A percentile compares a stretch with the other conserved stretches of the same genome.
Conservation (phyloP, 108 stramenopile genomes). For the Fistulifera solaris region DNA sequence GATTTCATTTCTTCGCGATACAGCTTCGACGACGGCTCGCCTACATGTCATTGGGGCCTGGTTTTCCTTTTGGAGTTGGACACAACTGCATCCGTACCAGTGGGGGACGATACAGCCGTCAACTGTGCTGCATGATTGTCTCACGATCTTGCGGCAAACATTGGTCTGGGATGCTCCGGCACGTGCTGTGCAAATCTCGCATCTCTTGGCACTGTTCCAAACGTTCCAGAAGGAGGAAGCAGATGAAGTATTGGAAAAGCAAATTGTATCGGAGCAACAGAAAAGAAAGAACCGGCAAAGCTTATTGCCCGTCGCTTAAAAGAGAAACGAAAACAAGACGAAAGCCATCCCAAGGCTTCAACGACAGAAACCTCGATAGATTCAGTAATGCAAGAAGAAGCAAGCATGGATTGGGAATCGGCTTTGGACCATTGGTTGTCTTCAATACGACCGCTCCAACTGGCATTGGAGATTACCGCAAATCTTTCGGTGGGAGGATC, state of each 20-base stretch:
- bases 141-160: too few relatives aligned
- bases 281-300: constrained; percentile 58
- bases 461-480: constrained; percentile 54
- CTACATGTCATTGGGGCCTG: constrained; percentile 47
- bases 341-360: neutral
- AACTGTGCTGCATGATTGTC: too few relatives aligned
- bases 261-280: constrained; percentile 41
- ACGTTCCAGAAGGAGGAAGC: constrained; percentile 22
- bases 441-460: constrained; percentile 13
- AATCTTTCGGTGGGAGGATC: constrained; percentile 26
- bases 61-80: constrained; percentile 21
- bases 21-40: constrained; percentile 10
- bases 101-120: neutral
- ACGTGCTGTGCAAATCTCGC: neutral
- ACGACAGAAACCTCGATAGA: neutral
- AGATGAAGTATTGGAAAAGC: constrained; percentile 51
- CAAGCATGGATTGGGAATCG: neutral
- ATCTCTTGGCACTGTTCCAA: neutral
- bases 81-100: neutral
- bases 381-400: constrained; percentile 2
- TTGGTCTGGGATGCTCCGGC: too few relatives aligned
- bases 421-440: neutral
- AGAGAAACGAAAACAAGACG: constrained; percentile 18
- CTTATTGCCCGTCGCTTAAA: constrained; percentile 52
- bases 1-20: constrained; percentile 6